Evolutionary conservation across 2,329 filamentous ascomycete species (phyloP).

Genomic region (Colletotrichum chrysophilum): DNA sequence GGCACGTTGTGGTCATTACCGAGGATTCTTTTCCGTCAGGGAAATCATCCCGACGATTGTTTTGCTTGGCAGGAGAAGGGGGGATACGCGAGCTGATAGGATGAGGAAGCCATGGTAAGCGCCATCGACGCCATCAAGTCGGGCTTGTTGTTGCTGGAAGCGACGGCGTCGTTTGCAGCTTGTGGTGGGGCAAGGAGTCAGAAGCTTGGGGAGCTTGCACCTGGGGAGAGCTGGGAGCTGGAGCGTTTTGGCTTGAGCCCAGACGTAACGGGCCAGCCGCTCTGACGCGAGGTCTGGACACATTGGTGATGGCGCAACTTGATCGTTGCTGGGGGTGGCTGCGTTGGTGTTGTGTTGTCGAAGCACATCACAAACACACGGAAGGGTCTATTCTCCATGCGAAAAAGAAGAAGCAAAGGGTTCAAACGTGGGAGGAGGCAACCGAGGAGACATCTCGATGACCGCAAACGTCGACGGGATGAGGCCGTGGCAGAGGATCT

Average conservation of each 20-base stretch:
- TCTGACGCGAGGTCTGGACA: background rate
- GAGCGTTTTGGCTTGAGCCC: constrained; percentile 2
- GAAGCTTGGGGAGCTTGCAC: background rate
- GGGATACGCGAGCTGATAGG: background rate
- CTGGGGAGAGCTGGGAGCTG: background rate
- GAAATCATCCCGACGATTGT: background rate
- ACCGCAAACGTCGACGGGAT: constrained; percentile 2
- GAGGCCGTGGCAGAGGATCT: background rate
- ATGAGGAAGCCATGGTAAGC: background rate
- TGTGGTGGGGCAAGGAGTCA: background rate
- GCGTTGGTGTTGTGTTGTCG: background rate
- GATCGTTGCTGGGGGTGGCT: background rate
- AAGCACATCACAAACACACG: background rate
- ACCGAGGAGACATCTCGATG: background rate
- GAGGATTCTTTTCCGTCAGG: background rate
- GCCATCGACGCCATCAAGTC: background rate
- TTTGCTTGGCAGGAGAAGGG: background rate
- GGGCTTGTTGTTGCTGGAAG: background rate
- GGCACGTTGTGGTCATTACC: background rate
- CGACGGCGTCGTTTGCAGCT: constrained; percentile 11
- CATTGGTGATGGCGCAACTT: background rate
- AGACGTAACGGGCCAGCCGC: constrained; percentile 2
- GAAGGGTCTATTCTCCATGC: background rate
- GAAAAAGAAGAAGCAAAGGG: background rate
- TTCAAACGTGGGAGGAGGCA: background rate